These are phyloP conservation scores for Diaporthe ampelina DNA, from an alignment of 2,329 filamentous ascomycete genomes.

Conservation along the genomic window DNA sequence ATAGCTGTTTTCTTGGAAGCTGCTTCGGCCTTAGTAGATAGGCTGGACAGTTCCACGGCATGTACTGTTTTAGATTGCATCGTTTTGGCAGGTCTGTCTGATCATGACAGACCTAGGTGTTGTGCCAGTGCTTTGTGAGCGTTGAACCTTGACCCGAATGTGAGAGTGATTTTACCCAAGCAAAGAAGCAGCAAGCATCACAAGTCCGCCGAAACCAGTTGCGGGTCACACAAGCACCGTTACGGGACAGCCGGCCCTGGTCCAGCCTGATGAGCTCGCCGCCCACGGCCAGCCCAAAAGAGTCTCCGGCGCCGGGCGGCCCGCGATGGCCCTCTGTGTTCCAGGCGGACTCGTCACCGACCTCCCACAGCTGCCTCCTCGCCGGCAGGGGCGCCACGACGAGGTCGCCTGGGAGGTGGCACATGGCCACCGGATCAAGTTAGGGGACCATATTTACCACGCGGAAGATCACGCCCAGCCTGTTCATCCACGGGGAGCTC, in stretches of 20 bases:
- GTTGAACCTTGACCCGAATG: neutral
- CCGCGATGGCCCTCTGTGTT: too few species aligned
- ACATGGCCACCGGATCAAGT: neutral
- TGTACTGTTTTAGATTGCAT: neutral
- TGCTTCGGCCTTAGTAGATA: neutral
- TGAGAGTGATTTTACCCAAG: neutral
- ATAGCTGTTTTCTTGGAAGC: neutral
- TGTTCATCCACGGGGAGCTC: neutral
- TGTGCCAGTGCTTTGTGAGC: neutral
- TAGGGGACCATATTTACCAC: neutral
- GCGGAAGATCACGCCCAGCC: neutral
- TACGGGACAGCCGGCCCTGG: neutral
- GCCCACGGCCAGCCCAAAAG: neutral
- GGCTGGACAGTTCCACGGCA: neutral
- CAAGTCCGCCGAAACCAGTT: slow-evolving; percentile 1
- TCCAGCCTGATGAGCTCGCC: neutral
- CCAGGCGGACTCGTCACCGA: neutral
- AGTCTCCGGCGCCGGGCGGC: neutral
- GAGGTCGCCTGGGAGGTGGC: neutral
- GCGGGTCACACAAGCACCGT: neutral
- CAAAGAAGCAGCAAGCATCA: slow-evolving; percentile 25
- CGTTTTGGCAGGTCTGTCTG: neutral
- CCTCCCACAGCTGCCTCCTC: neutral
- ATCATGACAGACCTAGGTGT: neutral
- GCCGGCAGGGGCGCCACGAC: slow-evolving; percentile 9